Base-by-base conservation (phyloP, 805 yeast genomes). In the Schwanniomyces vanrijiae region DNA sequence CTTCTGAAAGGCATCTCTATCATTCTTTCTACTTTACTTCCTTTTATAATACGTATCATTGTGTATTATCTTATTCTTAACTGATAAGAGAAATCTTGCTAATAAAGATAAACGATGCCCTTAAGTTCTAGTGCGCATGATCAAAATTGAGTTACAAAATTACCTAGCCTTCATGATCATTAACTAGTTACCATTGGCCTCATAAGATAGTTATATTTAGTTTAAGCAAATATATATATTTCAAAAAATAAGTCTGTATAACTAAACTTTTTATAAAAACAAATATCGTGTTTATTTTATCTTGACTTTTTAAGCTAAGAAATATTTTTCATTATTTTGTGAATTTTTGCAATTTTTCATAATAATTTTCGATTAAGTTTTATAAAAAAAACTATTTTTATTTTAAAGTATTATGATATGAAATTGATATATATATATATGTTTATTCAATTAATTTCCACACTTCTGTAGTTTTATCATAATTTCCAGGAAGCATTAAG, bases 401-500 rank as follows among this genome's bases (percentile, higher is more conserved):
- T 3, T 26, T 24, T 26, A 8, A 6, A 26, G 6, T 26, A 26
- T 26, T 26, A 26, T 26, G 13, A 26, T 26, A 10, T 13, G 6
- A 26, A 7, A 13, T 26, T 9, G 10, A 7, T 10, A 26, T 26
- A 26, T 31, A 4, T 31, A 16, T 9, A 14, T 14, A n/a, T 11
- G n/a, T 13, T 28, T 37, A 43, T 26, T 26, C 34, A 22, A 52
- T 42, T 46, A 44, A 47, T 37, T 55, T 54, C 69, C 69, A 66
- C 10, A 65, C 50, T 14, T 59, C 58, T 1, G 57, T 46, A 1
- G 67, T 57, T 44, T 60, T 58, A 10, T 60, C 62, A 33, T 59
- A 57, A 37, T 62, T 58, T 35, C 59, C 59, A 1, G 75, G 75
- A 18, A 69, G 48, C 73, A 69, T 69, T 42, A 69, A 56, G 50